These are phyloP conservation scores for Hygrophorus pudorinus DNA, from an alignment of 768 basidiomycete species.

Conservation along the genomic window DNA sequence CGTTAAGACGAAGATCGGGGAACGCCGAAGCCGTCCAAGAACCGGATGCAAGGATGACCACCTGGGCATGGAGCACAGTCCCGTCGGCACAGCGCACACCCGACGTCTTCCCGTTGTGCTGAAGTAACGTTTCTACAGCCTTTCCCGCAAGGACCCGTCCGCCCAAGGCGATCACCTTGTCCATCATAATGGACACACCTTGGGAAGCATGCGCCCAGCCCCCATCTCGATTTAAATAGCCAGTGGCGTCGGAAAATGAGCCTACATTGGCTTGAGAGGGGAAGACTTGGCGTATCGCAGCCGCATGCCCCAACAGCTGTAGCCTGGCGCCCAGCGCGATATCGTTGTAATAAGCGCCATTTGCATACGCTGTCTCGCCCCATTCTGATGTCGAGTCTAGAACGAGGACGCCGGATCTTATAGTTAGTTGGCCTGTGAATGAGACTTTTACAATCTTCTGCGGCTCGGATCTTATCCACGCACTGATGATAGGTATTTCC, in stretches of 20 bases:
- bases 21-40: constrained; percentile 83
- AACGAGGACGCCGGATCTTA: constrained; percentile 62
- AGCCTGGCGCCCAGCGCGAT: constrained; percentile 43
- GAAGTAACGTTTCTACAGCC: constrained; percentile 41
- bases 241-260: constrained; percentile 28
- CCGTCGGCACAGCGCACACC: constrained; percentile 63
- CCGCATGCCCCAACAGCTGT: constrained; percentile 24
- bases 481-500: constrained; percentile 78
- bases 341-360: constrained; percentile 56
- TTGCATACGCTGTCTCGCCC: constrained; percentile 29
- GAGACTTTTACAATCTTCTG: constrained; percentile 8
- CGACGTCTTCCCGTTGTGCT: constrained; percentile 27
- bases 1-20: constrained; percentile 41
- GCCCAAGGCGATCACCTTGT: constrained; percentile 45
- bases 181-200: constrained; percentile 46
- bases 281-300: constrained; percentile 38
- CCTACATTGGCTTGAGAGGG: constrained; percentile 29
- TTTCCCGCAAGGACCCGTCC: constrained; percentile 52
- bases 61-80: constrained; percentile 38
- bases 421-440: neutral
- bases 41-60: constrained; percentile 65
- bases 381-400: constrained; percentile 29
- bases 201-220: constrained; percentile 81
- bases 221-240: constrained; percentile 66
- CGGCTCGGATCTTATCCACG: constrained; percentile 15